A percentile compares a stretch with the other conserved stretches of the same genome.
phyloP scores from a whole-genome alignment of 139 green algal genomes.

The Auxenochlorella pyrenoidosa region DNA sequence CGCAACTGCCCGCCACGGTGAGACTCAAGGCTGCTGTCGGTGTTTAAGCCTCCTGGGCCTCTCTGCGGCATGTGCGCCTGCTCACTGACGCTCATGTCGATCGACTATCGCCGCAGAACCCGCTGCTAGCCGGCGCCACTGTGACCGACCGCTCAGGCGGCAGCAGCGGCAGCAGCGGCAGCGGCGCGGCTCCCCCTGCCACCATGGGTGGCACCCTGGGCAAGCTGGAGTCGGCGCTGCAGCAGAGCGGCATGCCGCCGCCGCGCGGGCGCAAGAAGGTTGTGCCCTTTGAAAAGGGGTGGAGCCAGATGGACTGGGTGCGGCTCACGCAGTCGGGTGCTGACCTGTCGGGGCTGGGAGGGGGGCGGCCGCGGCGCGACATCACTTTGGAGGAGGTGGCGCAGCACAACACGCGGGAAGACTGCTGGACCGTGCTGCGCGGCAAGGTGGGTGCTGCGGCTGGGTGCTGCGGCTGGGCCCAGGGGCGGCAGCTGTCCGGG shows the following conservation, averaged over 20 bases:
- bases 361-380: constrained; percentile 44
- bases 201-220: neutral
- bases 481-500: no score
- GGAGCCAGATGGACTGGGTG: constrained; percentile 92
- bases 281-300: constrained; percentile 81
- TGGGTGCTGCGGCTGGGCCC: neutral
- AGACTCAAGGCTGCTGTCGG: neutral
- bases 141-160: neutral
- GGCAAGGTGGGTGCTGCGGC: constrained; percentile 69
- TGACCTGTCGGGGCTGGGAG: constrained; percentile 57
- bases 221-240: neutral
- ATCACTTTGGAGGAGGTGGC: constrained; percentile 87
- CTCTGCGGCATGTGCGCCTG: fast-evolving
- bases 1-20: neutral
- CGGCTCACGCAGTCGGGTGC: constrained; percentile 41
- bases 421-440: constrained; percentile 91
- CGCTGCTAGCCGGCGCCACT: constrained; percentile 5
- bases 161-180: neutral
- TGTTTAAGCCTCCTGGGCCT: no score
- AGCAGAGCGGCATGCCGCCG: neutral
- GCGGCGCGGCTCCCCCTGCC: neutral
- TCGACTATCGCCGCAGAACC: neutral
- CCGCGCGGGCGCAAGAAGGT: neutral
- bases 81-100: no score
- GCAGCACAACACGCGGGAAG: constrained; percentile 80